A percentile compares a stretch with the other conserved stretches of the same genome.
phyloP scores from a whole-genome alignment of 2,329 filamentous ascomycete species.

The Paracorniculantispora psalliotae region DNA sequence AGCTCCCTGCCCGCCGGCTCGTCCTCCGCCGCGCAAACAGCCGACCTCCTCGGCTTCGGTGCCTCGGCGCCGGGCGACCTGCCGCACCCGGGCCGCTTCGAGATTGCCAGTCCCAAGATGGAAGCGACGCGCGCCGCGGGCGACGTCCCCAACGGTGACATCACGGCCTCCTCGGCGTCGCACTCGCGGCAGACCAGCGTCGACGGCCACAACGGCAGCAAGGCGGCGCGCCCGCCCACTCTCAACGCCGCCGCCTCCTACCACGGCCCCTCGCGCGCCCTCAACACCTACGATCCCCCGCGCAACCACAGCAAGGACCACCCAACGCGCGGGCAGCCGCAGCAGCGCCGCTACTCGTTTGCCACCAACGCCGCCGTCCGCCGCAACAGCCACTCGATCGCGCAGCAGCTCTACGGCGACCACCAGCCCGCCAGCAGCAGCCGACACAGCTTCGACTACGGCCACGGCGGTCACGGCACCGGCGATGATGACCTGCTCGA shows the following conservation, averaged over 20 bases:
- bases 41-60: constrained; percentile 64
- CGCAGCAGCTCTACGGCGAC: constrained; percentile 48
- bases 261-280: constrained; percentile 36
- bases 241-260: constrained; percentile 21
- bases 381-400: constrained; percentile 46
- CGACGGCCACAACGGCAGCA: not conserved
- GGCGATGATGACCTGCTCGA: constrained; percentile 70
- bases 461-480: constrained; percentile 29
- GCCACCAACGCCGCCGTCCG: constrained; percentile 44
- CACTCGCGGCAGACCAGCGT: not conserved
- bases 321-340: constrained; percentile 23
- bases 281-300: constrained; percentile 41
- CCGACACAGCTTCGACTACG: constrained; percentile 52
- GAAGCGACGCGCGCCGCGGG: constrained; percentile 31
- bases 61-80: constrained; percentile 59
- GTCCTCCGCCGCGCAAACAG: constrained; percentile 26
- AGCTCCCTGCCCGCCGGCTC: constrained; percentile 29
- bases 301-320: constrained; percentile 21
- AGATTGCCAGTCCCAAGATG: constrained; percentile 48
- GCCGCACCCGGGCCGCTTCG: constrained; percentile 71
- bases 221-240: not conserved
- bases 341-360: constrained; percentile 51
- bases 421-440: constrained; percentile 24
- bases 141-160: not conserved
- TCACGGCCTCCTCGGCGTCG: not conserved